Evolutionary conservation across 2,329 filamentous ascomycete species (phyloP), one percentile per base, ranked within the genome.

Genomic region (Alternaria consortialis): DNA sequence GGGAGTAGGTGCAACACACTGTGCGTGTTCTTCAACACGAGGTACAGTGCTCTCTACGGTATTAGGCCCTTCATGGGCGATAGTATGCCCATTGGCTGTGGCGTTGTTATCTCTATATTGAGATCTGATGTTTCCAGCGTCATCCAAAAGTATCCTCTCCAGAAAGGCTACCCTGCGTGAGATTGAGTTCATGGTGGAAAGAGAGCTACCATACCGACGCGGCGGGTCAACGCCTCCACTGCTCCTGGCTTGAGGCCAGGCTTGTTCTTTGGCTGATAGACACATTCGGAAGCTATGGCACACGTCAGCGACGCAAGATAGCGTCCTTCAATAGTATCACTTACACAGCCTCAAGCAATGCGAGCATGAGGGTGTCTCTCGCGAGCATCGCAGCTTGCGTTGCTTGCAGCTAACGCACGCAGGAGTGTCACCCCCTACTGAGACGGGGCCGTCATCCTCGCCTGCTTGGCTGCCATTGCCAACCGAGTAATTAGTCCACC

Each of bases 401-500:
- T 73, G 74, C 62, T 75, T 72, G 61, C 74, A 77, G 32, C 69
- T 72, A 7, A 66, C 67, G 53, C 74, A 77, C 9, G 74, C 74
- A 36, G 74, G 74, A 40, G 63, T 60, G 52, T 76, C 74, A 23
- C 74, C 73, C 17, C 62, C 63, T n/a, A 72, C 66, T 13, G 65
- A 65, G 42, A 67, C 56, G 20, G 65, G 67, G n/a, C 65, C 67
- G 9, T 73, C 73, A 5, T 72, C 70, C 23, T 73, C 73, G 25
- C 66, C 69, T 39, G 55, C 57, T 48, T 71, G 67, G 58, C 66
- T 69, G 25, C 70, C 67, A 54, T 60, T 62, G 55, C 64, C 63
- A 43, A 72, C 60, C 63, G 74, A 75, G 60, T 74, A 74, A 72
- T 75, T 75, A 48, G 67, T 72, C 74, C 73, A 76, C 53, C 66